Evolutionary conservation across 2,329 filamentous ascomycete genomes (phyloP).

Genomic region (Aspergillus pseudoviridinutans): DNA sequence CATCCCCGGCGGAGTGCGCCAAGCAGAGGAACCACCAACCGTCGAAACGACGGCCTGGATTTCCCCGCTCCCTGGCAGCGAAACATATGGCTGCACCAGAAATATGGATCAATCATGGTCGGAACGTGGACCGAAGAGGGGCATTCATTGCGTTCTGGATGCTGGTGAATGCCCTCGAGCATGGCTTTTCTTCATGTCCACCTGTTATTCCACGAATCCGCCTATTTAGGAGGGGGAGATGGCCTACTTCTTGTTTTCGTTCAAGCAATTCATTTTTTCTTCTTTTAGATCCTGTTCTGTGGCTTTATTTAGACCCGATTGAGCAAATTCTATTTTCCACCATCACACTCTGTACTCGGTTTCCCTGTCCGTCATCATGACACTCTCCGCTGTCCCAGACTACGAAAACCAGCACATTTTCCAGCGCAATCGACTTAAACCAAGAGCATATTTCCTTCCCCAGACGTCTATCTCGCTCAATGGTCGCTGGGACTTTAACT

Average conservation of each 20-base stretch:
- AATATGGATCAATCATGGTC: background rate
- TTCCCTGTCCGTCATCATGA: background rate
- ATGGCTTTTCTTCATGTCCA: background rate
- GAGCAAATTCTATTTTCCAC: background rate
- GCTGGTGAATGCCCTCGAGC: background rate
- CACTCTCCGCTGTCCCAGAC: conserved; percentile 1
- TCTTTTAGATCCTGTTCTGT: background rate
- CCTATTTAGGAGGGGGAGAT: background rate
- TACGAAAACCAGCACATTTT: conserved; percentile 36
- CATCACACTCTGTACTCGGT: background rate
- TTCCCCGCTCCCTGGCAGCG: background rate
- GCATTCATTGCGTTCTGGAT: background rate
- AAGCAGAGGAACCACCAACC: background rate
- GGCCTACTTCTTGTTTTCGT: background rate
- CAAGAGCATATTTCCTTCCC: conserved; percentile 53
- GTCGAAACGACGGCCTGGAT: too few species aligned
- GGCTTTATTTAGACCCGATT: background rate
- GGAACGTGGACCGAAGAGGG: background rate
- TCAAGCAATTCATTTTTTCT: background rate
- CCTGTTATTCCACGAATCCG: background rate
- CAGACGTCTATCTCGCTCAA: conserved; percentile 46
- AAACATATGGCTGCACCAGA: background rate
- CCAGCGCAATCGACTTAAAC: conserved; percentile 51
- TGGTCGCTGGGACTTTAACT: conserved; percentile 55
- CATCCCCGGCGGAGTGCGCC: background rate